Evolutionary conservation across 306 rosid species (phyloP).

Genomic region (Vigna angularis): DNA sequence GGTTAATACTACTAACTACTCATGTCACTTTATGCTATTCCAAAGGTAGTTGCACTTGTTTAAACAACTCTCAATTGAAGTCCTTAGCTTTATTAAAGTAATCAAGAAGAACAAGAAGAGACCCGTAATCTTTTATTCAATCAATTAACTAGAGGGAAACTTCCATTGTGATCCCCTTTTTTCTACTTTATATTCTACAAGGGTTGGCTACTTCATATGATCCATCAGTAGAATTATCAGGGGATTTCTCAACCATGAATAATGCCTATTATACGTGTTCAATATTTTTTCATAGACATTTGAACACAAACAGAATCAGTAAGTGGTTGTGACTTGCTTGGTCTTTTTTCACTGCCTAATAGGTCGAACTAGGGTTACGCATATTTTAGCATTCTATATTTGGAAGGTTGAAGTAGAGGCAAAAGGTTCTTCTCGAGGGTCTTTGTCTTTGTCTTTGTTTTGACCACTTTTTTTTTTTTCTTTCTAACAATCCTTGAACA

Average conservation of each 20-base stretch:
- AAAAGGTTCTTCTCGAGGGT: neutral
- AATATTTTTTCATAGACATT: neutral
- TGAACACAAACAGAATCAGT: constrained; percentile 13
- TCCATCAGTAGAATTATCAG: neutral
- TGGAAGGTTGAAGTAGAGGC: constrained; percentile 7
- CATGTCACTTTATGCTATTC: constrained; percentile 9
- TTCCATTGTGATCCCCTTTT: neutral
- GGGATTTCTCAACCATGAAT: neutral
- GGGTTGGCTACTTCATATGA: constrained; percentile 10
- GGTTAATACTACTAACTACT: neutral
- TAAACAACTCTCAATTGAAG: constrained; percentile 10
- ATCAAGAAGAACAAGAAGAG: constrained; percentile 1
- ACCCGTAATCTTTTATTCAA: neutral
- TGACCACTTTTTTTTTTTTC: no score
- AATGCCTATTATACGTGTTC: neutral
- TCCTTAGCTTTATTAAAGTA: constrained; percentile 6
- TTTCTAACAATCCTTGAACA: neutral
- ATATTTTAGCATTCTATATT: constrained; percentile 1
- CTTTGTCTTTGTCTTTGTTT: neutral
- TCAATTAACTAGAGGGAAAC: neutral
- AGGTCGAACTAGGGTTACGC: constrained; percentile 7
- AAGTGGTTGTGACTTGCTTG: neutral
- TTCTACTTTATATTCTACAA: neutral
- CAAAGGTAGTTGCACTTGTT: constrained; percentile 13
- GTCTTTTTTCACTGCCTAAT: neutral